Conservation (phyloP, 495 filamentous ascomycete species). For the Tetracladium setigerum region DNA sequence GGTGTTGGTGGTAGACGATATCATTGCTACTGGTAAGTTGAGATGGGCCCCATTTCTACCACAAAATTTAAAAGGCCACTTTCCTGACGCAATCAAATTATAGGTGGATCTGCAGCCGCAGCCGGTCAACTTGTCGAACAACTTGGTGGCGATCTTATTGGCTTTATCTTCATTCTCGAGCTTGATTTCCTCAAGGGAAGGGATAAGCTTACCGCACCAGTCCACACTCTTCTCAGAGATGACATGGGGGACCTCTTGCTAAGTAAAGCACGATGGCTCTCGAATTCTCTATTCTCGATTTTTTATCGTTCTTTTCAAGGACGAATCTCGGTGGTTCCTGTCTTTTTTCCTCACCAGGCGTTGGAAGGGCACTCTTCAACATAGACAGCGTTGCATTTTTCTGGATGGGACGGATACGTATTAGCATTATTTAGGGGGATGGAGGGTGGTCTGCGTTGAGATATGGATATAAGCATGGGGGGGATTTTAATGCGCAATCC, state of each 20-base stretch:
- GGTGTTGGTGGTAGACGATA: conserved; percentile 91
- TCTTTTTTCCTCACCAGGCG: conserved; percentile 8
- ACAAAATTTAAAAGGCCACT: background rate
- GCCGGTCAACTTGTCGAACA: conserved; percentile 79
- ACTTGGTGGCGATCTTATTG: conserved; percentile 75
- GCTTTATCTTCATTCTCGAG: conserved; percentile 93
- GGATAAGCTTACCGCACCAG: conserved; percentile 75
- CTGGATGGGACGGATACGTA: no score
- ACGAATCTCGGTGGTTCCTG: background rate
- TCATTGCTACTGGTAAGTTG: conserved; percentile 89
- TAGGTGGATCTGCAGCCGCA: conserved; percentile 87
- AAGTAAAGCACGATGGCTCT: background rate
- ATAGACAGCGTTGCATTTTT: conserved; percentile 19
- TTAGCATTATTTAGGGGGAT: no score
- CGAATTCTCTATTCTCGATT: background rate
- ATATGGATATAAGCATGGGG: no score
- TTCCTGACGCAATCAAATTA: conserved; percentile 1
- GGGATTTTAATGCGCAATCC: no score
- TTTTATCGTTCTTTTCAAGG: background rate
- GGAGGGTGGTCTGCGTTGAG: no score
- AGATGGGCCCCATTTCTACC: background rate
- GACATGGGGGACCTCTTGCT: conserved; percentile 7
- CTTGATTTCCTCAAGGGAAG: conserved; percentile 90
- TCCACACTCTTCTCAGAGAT: conserved; percentile 65
- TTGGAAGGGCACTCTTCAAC: conserved; percentile 13